A percentile compares a stretch with the other conserved stretches of the same genome.
These are phyloP conservation scores for Macrotyloma uniflorum DNA, from an alignment of 306 rosid genomes.

Conservation along the genomic window DNA sequence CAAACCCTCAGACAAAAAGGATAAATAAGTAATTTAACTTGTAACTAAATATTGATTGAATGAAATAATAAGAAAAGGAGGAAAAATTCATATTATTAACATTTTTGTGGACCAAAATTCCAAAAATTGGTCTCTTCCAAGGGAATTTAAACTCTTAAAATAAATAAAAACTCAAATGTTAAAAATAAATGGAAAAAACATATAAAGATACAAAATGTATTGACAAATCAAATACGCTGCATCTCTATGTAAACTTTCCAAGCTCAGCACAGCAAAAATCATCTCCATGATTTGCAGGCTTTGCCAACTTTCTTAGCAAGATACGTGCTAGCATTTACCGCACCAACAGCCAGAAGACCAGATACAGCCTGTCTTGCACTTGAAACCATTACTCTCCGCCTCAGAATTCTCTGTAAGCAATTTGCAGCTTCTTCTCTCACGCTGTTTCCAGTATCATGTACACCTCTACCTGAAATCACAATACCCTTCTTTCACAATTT, in stretches of 20 bases:
- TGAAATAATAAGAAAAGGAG: too few relatives aligned
- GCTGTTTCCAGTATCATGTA: conserved; percentile 45
- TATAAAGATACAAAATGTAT: conserved; percentile 2
- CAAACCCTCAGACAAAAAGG: too few relatives aligned
- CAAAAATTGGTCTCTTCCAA: neutral
- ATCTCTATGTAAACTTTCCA: conserved; percentile 18
- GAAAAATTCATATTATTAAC: too few relatives aligned
- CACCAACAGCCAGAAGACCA: conserved; percentile 78
- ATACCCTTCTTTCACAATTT: conserved; percentile 16
- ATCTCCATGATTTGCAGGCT: conserved; percentile 83
- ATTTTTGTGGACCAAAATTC: neutral
- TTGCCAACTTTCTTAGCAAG: conserved; percentile 67
- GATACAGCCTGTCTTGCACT: conserved; percentile 90
- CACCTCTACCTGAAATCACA: conserved; percentile 56
- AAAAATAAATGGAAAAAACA: neutral
- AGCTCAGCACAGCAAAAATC: conserved; percentile 23
- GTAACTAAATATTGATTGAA: too few relatives aligned
- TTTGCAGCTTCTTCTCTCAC: conserved; percentile 76
- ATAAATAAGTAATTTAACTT: too few relatives aligned
- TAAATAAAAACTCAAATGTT: neutral
- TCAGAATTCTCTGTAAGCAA: conserved; percentile 69
- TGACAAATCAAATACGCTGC: neutral
- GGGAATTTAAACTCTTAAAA: neutral
- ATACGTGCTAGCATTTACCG: conserved; percentile 67
- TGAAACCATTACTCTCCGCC: conserved; percentile 79